Conservation (phyloP, 1,284 basidiomycete species). For the Porodaedalea pini region DNA sequence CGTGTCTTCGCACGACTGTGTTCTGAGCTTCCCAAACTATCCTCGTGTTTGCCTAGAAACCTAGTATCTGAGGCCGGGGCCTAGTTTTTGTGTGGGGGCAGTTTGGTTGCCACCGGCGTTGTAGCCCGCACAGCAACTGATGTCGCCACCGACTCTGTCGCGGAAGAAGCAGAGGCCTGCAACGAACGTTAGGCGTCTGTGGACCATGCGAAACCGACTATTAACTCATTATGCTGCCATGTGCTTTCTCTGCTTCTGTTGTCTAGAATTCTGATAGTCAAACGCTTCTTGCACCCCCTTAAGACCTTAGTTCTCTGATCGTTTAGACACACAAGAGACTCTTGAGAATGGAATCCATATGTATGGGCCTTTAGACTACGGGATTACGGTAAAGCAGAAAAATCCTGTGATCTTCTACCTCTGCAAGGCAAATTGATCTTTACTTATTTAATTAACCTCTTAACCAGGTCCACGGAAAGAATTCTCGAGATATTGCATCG, state of each 20-base stretch:
- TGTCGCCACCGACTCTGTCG: neutral
- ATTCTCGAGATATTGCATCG: neutral
- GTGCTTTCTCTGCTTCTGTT: neutral
- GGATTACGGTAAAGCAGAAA: neutral
- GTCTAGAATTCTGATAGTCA: neutral
- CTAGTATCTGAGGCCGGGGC: neutral
- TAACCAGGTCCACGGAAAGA: neutral
- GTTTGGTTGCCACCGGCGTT: no score
- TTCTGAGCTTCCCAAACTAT: neutral
- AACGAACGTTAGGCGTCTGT: neutral
- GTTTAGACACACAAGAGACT: neutral
- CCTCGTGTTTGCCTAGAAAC: neutral
- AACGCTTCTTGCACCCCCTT: neutral
- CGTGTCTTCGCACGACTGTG: neutral
- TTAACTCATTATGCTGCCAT: neutral
- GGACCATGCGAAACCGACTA: neutral
- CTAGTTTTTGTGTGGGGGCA: no score
- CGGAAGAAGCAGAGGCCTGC: neutral
- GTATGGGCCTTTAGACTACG: neutral
- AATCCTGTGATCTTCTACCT: neutral
- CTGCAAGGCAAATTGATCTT: neutral
- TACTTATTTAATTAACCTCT: neutral
- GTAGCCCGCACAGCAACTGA: no score
- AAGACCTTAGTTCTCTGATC: neutral
- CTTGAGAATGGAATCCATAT: neutral